Percentiles rank a stretch among this genome's conserved stretches.
Evolutionary conservation across 73 alveolate genomes (phyloP).

Genomic region (Paramecium biaurelia): DNA sequence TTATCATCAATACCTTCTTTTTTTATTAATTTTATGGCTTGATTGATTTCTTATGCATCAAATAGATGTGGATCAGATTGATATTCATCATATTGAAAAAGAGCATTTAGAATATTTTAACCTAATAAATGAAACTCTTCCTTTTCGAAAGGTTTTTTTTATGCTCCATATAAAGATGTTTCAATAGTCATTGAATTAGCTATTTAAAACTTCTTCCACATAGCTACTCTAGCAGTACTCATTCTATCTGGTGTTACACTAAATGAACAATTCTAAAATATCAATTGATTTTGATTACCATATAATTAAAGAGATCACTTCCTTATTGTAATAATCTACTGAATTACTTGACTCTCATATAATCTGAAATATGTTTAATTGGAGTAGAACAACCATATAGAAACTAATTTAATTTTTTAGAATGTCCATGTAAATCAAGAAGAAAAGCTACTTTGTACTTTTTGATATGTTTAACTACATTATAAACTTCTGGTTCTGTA

Average conservation of each 20-base stretch:
- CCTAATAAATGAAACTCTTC: constrained; percentile 14
- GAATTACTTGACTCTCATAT: background rate
- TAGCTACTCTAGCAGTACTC: constrained; percentile 94
- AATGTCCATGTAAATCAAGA: constrained; percentile 61
- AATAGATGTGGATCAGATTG: background rate
- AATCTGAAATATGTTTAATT: constrained; percentile 36
- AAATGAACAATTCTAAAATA: constrained; percentile 25
- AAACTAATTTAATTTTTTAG: background rate
- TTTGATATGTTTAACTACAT: background rate
- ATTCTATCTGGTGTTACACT: constrained; percentile 36
- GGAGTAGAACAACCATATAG: constrained; percentile 16
- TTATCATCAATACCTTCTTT: background rate
- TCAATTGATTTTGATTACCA: background rate
- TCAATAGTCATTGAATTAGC: constrained; percentile 93
- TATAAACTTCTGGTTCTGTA: background rate
- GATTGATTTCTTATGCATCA: background rate
- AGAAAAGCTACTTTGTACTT: constrained; percentile 29
- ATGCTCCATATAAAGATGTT: constrained; percentile 89
- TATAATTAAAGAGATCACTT: background rate
- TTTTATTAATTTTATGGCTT: background rate
- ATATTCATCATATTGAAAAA: background rate
- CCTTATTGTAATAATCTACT: background rate
- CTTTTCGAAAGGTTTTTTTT: background rate
- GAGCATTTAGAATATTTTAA: background rate
- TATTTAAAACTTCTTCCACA: constrained; percentile 86